phyloP scores from a whole-genome alignment of 305 asterid species.

The Rubia occidens region DNA sequence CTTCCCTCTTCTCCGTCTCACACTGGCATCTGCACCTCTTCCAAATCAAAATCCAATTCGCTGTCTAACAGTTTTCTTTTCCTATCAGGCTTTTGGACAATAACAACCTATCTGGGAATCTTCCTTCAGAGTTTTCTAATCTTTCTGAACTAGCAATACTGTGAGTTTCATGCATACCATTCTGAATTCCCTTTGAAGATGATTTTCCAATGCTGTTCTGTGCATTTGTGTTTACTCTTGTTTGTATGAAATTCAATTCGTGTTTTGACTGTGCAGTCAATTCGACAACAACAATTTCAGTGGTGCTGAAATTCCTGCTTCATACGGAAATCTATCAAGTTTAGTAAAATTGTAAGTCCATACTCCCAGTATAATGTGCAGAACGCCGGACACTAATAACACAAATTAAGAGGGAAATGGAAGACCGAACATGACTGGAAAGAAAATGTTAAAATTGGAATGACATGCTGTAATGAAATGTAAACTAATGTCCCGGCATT shows the following conservation, averaged over 20 bases:
- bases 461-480: background rate
- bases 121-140: conserved; percentile 32
- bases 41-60: background rate
- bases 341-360: conserved; percentile 31
- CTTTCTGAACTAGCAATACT: conserved; percentile 27
- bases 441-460: background rate
- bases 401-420: no score
- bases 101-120: conserved; percentile 36
- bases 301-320: conserved; percentile 36
- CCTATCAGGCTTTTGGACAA: conserved; percentile 39
- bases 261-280: conserved; percentile 29
- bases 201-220: conserved; percentile 1
- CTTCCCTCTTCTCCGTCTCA: background rate
- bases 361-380: no score
- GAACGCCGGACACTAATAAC: no score
- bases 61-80: background rate
- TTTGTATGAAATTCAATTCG: background rate
- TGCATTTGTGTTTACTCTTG: background rate
- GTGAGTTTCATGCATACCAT: conserved; percentile 23
- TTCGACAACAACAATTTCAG: conserved; percentile 43
- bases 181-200: conserved; percentile 8
- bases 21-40: background rate
- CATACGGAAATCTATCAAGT: conserved; percentile 31
- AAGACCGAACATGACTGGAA: no score
- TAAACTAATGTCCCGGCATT: background rate